A percentile compares a stretch with the other conserved stretches of the same genome.
Evolutionary conservation across 2,329 filamentous ascomycete genomes (phyloP).

Genomic region (Colletotrichum sp.): DNA sequence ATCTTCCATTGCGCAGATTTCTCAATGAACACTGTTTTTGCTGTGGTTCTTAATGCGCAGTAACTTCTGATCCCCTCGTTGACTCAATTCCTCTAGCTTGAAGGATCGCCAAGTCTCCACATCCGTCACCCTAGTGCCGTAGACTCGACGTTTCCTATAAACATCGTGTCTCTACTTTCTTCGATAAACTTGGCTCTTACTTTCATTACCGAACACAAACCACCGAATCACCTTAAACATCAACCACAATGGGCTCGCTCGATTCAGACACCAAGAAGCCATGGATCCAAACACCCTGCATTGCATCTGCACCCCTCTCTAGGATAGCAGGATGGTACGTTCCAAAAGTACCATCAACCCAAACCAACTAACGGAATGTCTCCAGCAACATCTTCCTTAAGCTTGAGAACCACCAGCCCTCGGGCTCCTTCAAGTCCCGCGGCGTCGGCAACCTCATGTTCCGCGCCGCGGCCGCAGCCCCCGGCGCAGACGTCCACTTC

Average conservation of each 20-base stretch:
- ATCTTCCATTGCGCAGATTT: not conserved
- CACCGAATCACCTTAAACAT: not conserved
- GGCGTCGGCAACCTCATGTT: slow-evolving; percentile 77
- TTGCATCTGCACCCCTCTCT: slow-evolving; percentile 71
- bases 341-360: slow-evolving; percentile 17
- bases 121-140: not conserved
- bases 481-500: slow-evolving; percentile 63
- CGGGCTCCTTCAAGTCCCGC: slow-evolving; percentile 84
- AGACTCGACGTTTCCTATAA: not conserved
- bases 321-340: slow-evolving; percentile 73
- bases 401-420: slow-evolving; percentile 83
- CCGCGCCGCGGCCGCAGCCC: slow-evolving; percentile 41
- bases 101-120: not conserved
- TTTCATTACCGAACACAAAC: not conserved
- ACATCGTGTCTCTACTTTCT: not conserved
- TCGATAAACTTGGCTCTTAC: not conserved
- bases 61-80: not conserved
- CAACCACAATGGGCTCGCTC: slow-evolving; percentile 46
- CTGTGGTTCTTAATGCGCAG: not conserved
- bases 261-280: slow-evolving; percentile 49
- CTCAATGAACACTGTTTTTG: too few species aligned
- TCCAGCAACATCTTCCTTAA: slow-evolving; percentile 82
- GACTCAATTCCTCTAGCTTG: not conserved
- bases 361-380: not conserved
- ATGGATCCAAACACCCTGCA: slow-evolving; percentile 75